Conservation (phyloP, 1,284 basidiomycete species). For the Cryptococcus hybrid region DNA sequence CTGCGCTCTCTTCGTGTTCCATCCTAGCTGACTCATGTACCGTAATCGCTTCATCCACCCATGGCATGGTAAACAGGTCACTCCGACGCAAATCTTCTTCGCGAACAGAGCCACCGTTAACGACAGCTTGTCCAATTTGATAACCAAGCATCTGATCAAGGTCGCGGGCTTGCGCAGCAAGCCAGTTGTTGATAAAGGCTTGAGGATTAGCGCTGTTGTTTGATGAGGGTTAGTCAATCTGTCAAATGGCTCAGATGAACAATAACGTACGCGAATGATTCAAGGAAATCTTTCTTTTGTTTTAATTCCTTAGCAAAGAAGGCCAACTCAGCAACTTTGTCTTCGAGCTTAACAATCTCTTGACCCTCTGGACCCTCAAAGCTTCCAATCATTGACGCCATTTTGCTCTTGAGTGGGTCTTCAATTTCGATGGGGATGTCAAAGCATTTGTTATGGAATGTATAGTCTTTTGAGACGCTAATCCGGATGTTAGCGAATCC, state of each 20-base stretch:
- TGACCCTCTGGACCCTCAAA: conserved; percentile 64
- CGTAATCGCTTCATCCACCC: conserved; percentile 59
- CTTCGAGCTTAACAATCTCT: conserved; percentile 74
- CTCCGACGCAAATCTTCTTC: conserved; percentile 84
- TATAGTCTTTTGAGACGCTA: conserved; percentile 45
- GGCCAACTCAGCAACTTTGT: conserved; percentile 77
- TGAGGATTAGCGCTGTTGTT: conserved; percentile 32
- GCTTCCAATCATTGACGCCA: conserved; percentile 69
- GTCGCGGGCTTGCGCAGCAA: conserved; percentile 87
- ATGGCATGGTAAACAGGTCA: conserved; percentile 84
- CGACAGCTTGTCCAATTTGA: conserved; percentile 61
- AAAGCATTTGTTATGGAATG: conserved; percentile 61
- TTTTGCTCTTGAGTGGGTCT: conserved; percentile 73
- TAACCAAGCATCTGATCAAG: conserved; percentile 85
- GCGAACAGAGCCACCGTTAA: conserved; percentile 57
- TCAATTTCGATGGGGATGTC: conserved; percentile 90
- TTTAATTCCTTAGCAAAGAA: conserved; percentile 82
- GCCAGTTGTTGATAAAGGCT: conserved; percentile 82
- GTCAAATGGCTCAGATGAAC: not conserved
- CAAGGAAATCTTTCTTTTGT: conserved; percentile 81
- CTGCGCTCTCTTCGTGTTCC: conserved; percentile 25
- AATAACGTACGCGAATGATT: conserved; percentile 64
- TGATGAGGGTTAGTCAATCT: not conserved
- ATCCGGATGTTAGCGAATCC: not conserved
- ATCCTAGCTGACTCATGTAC: conserved; percentile 45